phyloP scores from a whole-genome alignment of 768 basidiomycete species.

The Pleurotus giganteus region DNA sequence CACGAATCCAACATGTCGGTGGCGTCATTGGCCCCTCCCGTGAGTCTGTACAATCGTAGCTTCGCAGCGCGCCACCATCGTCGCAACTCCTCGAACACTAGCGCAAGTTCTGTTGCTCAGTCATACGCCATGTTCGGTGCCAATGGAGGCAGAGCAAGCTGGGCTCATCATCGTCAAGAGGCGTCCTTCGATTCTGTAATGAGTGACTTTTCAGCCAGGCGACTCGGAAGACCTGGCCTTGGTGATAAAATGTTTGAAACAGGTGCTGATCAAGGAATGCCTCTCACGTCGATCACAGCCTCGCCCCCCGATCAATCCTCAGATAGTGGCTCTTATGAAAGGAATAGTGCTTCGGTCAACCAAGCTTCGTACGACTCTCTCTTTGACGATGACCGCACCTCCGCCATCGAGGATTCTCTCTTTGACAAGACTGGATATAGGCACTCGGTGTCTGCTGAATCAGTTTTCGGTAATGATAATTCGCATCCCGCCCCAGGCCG shows the following conservation, averaged over 20 bases:
- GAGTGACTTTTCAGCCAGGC: slow-evolving; percentile 59
- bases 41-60: slow-evolving; percentile 72
- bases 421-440: slow-evolving; percentile 62
- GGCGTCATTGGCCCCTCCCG: slow-evolving; percentile 57
- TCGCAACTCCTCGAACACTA: slow-evolving; percentile 57
- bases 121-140: slow-evolving; percentile 55
- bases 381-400: slow-evolving; percentile 47
- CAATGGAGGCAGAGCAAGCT: slow-evolving; percentile 53
- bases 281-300: slow-evolving; percentile 61
- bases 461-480: slow-evolving; percentile 57
- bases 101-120: slow-evolving; percentile 54
- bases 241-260: slow-evolving; percentile 89
- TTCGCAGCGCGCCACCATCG: slow-evolving; percentile 39
- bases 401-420: slow-evolving; percentile 48
- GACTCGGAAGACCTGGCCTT: slow-evolving; percentile 67
- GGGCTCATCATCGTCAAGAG: slow-evolving; percentile 58
- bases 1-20: slow-evolving; percentile 63
- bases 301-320: too few relatives aligned
- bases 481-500: slow-evolving; percentile 29
- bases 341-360: slow-evolving; percentile 24
- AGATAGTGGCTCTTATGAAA: slow-evolving; percentile 31
- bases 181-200: slow-evolving; percentile 61
- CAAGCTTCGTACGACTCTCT: slow-evolving; percentile 63
- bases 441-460: slow-evolving; percentile 53
- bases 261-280: slow-evolving; percentile 43